Base-by-base conservation (phyloP, 345 rosid species). In the Lepidium didymum region DNA sequence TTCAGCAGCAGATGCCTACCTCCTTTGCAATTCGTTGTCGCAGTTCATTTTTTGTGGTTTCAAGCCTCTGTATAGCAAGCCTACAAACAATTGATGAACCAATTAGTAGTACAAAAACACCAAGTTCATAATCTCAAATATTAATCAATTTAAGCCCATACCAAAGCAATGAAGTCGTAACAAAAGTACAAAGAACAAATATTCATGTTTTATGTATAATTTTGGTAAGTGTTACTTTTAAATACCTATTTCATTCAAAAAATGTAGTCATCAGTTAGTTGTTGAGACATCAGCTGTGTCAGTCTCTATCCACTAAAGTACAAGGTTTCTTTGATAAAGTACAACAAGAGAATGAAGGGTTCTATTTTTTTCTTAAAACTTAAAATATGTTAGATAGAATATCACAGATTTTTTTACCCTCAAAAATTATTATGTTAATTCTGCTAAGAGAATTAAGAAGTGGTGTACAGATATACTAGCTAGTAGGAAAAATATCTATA, bases 31-130 rank as follows among this genome's bases (percentile, higher is more conserved):
- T 94, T 71, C 96, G 77, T 69, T 94, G 96, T 38, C 85, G 89
- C 76, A 94, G 78, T 66, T 94, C 97, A 83, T 94, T 94, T 81
- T 94, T 94, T 11, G 99, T 78, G 56, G 85, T 83, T 86, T 94
- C 99, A 57, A 91, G 97, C 79, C 89, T 86, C 79, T 91, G 97
- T 77, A 94, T 91, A 58, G 99, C 90, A 86, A 91, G 87, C 86
- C 99, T 94, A 65, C 64, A 77, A 59, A 70, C 16, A 77, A 55
- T 35, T 25, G 66, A 52, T 16, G 19, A 60, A 47, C 40, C 52
- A 59, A 60, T 73, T 74, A 59, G 56, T 36, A 40, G 12, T 40
- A 65, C 40, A 50, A 56, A 55, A 40, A 29, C 14, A 49, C 1
- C 40, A 56, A 56, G 57, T 40, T 47, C 13, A 15, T 35, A 62